Percentiles rank a stretch among this genome's conserved stretches.
Evolutionary conservation across 129 eudicot genomes (phyloP).

Genomic region (Lactuca saligna): DNA sequence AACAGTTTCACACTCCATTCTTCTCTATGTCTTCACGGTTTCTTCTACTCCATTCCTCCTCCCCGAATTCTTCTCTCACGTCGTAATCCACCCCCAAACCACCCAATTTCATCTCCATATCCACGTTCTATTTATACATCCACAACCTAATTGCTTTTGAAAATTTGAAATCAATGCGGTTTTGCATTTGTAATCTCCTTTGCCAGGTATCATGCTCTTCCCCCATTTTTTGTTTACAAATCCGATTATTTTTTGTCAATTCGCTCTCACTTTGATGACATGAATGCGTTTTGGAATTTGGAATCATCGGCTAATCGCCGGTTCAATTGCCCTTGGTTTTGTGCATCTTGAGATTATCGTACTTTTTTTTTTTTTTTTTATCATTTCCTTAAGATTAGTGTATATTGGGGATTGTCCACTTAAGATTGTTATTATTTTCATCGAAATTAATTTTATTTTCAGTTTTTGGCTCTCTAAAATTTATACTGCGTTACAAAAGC

Average conservation of each 20-base stretch:
- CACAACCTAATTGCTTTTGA: neutral
- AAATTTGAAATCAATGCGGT: slow-evolving; percentile 11
- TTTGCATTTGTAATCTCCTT: slow-evolving; percentile 29
- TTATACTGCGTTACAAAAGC: neutral
- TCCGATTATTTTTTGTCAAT: neutral
- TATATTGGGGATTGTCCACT: neutral
- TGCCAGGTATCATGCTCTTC: slow-evolving; percentile 25
- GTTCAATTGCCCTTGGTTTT: slow-evolving; percentile 8
- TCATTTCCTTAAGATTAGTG: slow-evolving; percentile 2
- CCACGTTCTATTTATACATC: neutral
- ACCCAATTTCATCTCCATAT: neutral
- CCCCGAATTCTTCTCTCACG: slow-evolving; percentile 1
- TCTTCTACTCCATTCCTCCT: slow-evolving; percentile 20
- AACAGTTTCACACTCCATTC: slow-evolving; percentile 10
- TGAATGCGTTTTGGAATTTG: neutral
- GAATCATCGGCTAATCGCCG: neutral
- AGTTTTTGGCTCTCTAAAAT: neutral
- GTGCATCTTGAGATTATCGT: neutral
- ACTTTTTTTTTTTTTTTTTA: neutral
- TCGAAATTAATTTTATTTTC: neutral
- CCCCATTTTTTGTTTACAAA: neutral
- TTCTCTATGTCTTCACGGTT: slow-evolving; percentile 25
- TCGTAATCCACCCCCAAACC: slow-evolving; percentile 8
- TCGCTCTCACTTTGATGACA: slow-evolving; percentile 1
- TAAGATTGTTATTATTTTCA: neutral